A percentile compares a stretch with the other conserved stretches of the same genome.
These are phyloP conservation scores for Candida gorgasii DNA, from an alignment of 805 yeast genomes.

Conservation along the genomic window DNA sequence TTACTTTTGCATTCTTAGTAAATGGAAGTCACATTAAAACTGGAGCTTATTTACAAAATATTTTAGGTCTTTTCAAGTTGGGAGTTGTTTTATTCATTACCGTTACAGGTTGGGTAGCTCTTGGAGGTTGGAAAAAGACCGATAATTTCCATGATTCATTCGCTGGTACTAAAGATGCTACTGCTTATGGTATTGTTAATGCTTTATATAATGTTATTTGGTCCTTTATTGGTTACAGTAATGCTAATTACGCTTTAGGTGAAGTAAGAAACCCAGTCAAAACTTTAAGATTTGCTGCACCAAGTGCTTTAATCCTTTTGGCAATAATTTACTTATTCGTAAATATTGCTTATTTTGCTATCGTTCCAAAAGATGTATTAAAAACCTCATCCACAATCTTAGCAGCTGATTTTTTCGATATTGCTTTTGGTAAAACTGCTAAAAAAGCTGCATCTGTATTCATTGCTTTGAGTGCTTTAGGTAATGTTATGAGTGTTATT, in stretches of 20 bases:
- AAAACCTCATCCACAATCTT: conserved; percentile 64
- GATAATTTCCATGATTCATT: conserved; percentile 61
- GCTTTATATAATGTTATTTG: conserved; percentile 82
- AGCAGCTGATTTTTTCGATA: conserved; percentile 74
- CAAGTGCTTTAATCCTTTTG: conserved; percentile 61
- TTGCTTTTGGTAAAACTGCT: conserved; percentile 69
- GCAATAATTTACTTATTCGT: conserved; percentile 71
- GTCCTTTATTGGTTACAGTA: conserved; percentile 83
- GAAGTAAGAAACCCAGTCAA: conserved; percentile 74
- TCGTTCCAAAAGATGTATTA: conserved; percentile 67
- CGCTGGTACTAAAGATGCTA: conserved; percentile 47
- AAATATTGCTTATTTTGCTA: conserved; percentile 79
- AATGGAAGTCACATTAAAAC: conserved; percentile 61
- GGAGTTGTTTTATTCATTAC: conserved; percentile 69
- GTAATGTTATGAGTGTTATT: conserved; percentile 78
- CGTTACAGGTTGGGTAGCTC: conserved; percentile 80
- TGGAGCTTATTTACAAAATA: conserved; percentile 64
- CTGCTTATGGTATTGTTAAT: conserved; percentile 69
- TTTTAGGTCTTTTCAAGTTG: conserved; percentile 71
- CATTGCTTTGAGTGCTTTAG: conserved; percentile 79
- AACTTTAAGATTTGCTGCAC: conserved; percentile 73
- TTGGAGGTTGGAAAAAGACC: conserved; percentile 65
- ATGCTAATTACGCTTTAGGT: conserved; percentile 80
- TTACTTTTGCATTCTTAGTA: conserved; percentile 66
- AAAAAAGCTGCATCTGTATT: conserved; percentile 75